Percentiles rank a stretch among this genome's conserved stretches.
Conservation (phyloP, 2,329 filamentous ascomycete species). For the Lojkania enalia region DNA sequence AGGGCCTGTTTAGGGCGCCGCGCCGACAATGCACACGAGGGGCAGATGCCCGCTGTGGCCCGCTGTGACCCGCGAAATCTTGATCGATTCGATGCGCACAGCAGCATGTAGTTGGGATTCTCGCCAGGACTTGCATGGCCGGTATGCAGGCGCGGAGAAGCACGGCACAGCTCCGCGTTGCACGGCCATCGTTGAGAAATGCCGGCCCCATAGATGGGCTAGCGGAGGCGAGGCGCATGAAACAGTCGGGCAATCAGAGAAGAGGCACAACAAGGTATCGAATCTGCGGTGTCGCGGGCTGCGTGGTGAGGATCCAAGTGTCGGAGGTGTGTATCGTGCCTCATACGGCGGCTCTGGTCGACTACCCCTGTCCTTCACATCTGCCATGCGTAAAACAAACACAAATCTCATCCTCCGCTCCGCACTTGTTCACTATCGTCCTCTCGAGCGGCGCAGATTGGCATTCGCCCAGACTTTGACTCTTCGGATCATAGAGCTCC, state of each 20-base stretch:
- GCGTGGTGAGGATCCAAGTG: slow-evolving; percentile 31
- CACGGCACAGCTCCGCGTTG: background rate
- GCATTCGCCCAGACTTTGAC: slow-evolving; percentile 16
- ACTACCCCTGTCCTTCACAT: slow-evolving; percentile 17
- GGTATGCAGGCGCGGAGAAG: background rate
- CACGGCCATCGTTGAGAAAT: background rate
- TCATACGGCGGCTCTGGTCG: slow-evolving; percentile 10
- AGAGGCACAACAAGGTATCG: slow-evolving; percentile 17
- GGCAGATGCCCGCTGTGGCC: background rate
- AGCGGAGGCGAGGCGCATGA: slow-evolving; percentile 18
- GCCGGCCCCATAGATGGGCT: background rate
- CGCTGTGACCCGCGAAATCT: background rate
- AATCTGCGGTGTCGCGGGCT: slow-evolving; percentile 26
- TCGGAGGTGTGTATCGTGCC: slow-evolving; percentile 34
- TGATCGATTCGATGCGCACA: background rate
- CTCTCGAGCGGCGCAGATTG: slow-evolving; percentile 25
- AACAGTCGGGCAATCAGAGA: slow-evolving; percentile 22
- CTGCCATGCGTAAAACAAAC: slow-evolving; percentile 39
- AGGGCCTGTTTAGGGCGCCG: background rate
- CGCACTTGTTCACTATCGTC: slow-evolving; percentile 24
- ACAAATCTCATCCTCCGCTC: slow-evolving; percentile 40
- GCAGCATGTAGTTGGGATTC: background rate
- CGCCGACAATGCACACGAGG: background rate
- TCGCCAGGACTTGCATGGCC: background rate
- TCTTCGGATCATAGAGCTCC: slow-evolving; percentile 29